These are phyloP conservation scores for Pichia sp. DNA, from an alignment of 1,139 yeast species.

Conservation along the genomic window DNA sequence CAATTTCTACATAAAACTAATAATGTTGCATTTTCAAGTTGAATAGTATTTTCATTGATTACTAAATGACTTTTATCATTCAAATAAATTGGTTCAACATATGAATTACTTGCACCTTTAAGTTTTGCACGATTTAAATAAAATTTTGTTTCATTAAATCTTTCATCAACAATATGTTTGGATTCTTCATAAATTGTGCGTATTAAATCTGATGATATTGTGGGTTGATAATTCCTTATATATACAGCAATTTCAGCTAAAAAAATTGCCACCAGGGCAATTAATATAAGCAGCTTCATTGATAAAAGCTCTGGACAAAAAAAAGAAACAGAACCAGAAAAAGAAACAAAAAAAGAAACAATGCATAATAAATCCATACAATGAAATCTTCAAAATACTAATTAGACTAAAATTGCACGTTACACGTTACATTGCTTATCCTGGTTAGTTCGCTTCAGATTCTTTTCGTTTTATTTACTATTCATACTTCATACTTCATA, in stretches of 20 bases:
- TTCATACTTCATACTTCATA: no score
- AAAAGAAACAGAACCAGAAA: no score
- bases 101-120: conserved; percentile 29
- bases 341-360: no score
- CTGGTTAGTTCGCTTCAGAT: no score
- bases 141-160: conserved; percentile 15
- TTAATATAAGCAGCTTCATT: no score
- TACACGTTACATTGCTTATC: no score
- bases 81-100: conserved; percentile 15
- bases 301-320: no score
- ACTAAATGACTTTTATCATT: conserved; percentile 16
- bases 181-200: conserved; percentile 14
- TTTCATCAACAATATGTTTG: background rate
- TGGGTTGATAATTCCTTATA: background rate
- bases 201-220: background rate
- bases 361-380: no score
- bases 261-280: no score
- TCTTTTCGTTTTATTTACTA: no score
- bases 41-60: conserved; percentile 4
- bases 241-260: background rate
- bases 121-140: conserved; percentile 18
- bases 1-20: conserved; percentile 63
- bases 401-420: no score
- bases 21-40: conserved; percentile 52
- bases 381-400: no score